A percentile compares a stretch with the other conserved stretches of the same genome.
Evolutionary conservation across 768 basidiomycete species (phyloP).

Genomic region (Roridomyces roridus): DNA sequence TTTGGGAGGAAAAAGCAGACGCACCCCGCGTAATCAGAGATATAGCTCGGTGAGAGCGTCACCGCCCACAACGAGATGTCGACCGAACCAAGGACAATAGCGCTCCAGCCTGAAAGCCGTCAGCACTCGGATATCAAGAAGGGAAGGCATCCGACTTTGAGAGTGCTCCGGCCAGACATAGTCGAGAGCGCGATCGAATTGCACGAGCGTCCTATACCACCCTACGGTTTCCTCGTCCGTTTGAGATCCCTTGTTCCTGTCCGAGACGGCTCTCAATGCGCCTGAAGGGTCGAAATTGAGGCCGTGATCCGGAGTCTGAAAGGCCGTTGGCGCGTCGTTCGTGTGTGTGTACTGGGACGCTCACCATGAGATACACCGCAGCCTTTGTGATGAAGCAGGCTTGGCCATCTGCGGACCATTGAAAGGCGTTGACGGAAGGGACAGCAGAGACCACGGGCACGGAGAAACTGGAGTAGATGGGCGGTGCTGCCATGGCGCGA

Average conservation of each 20-base stretch:
- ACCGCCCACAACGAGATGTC: slow-evolving; percentile 65
- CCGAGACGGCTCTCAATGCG: slow-evolving; percentile 47
- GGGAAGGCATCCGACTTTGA: slow-evolving; percentile 43
- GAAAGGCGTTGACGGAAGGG: slow-evolving; percentile 64
- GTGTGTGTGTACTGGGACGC: slow-evolving; percentile 16
- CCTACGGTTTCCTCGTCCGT: slow-evolving; percentile 50
- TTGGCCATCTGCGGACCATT: slow-evolving; percentile 82
- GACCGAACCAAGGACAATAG: slow-evolving; percentile 74
- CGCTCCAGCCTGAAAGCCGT: slow-evolving; percentile 62
- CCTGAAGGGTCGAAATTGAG: slow-evolving; percentile 68
- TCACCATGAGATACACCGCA: slow-evolving; percentile 73
- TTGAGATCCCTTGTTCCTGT: slow-evolving; percentile 33
- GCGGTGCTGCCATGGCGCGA: slow-evolving; percentile 9
- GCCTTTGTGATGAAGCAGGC: slow-evolving; percentile 68
- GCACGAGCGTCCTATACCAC: slow-evolving; percentile 80
- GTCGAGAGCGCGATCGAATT: slow-evolving; percentile 52
- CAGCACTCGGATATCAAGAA: not conserved
- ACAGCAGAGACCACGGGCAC: slow-evolving; percentile 65
- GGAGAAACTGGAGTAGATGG: slow-evolving; percentile 57
- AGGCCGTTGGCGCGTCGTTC: not conserved
- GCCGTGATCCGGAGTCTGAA: slow-evolving; percentile 77
- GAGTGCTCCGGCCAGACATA: slow-evolving; percentile 56
- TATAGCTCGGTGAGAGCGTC: slow-evolving; percentile 70
- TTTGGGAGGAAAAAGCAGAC: slow-evolving; percentile 10
- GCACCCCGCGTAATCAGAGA: slow-evolving; percentile 68